These are phyloP conservation scores for Fusarium multiceps DNA, from an alignment of 2,329 filamentous ascomycete species.

Conservation along the genomic window DNA sequence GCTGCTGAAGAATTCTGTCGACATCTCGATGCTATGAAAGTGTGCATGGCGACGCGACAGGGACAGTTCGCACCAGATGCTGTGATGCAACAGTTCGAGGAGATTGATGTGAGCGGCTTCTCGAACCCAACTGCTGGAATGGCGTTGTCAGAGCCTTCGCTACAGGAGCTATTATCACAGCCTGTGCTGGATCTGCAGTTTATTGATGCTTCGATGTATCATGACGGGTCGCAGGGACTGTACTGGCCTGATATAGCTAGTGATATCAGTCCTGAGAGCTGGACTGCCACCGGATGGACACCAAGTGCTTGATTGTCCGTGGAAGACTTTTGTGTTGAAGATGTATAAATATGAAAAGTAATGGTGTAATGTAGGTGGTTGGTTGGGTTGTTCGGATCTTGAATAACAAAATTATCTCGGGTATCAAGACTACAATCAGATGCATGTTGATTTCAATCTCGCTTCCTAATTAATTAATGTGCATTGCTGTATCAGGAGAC, in stretches of 20 bases:
- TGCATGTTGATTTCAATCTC: not conserved
- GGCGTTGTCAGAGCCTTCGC: conserved; percentile 51
- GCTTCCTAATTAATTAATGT: not conserved
- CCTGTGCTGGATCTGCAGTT: conserved; percentile 50
- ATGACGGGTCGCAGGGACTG: conserved; percentile 39
- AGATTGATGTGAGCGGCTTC: conserved; percentile 35
- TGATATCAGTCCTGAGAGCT: conserved; percentile 38
- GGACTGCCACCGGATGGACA: conserved; percentile 37
- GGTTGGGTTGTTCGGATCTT: not conserved
- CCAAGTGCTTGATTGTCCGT: not conserved
- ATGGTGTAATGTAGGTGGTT: not conserved
- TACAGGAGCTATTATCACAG: conserved; percentile 51
- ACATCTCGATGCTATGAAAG: conserved; percentile 54
- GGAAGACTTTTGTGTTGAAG: fast-evolving
- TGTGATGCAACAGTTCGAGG: conserved; percentile 25
- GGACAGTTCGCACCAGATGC: conserved; percentile 29
- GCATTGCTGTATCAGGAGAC: conserved; percentile 10
- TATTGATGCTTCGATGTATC: conserved; percentile 48
- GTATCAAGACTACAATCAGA: not conserved
- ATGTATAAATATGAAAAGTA: not conserved
- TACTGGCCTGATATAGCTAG: conserved; percentile 43
- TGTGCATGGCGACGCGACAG: conserved; percentile 39
- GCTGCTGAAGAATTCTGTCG: conserved; percentile 55
- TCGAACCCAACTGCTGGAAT: conserved; percentile 48
- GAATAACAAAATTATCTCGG: not conserved